Base-by-base conservation (phyloP, 495 filamentous ascomycete species). In the Penicillium cosmopolitanum region DNA sequence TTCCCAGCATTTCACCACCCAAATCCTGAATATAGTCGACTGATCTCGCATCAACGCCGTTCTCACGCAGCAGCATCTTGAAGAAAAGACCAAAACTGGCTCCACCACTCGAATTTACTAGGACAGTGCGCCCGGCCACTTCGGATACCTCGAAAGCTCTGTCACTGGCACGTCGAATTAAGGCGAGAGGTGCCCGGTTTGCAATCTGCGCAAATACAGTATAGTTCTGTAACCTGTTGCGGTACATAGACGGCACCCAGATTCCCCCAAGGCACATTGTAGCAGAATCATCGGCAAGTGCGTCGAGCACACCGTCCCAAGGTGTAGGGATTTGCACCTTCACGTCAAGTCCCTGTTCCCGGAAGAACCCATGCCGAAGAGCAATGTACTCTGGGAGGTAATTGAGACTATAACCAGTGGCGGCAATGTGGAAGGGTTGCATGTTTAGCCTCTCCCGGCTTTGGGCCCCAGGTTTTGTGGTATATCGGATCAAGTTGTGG, bases 371-470 rank as follows among this genome's bases (percentile, higher is more conserved):
- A 58, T 58, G 56, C 18, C 56, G 56, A 34, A 13, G 56, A 11
- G 56, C 56, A n/a, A 58, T 58, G 40, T 58, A 58, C 28, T 58
- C 56, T 15, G 56, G 56, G 50, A 58, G 56, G 28, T 58, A 58
- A 25, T 58, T 58, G 35, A 58, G 56, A 31, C 51, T 58, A 25
- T 58, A 34, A 8, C 56, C 56, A 36, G 56, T 58, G 10, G 56
- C 56, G 8, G 50, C 52, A 52, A 58, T 47, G 40, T 58, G 35
- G 7, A 53, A 58, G 18, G 53, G 35, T 28, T 61, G 48, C 46
- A 58, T 58, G 35, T 13, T 38, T n/a, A 38, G 12, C 12, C 36
- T n/a, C 15, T n/a, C 10, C 11, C 11, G n/a, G 36, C 12, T 4
- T 38, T 38, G 34, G 34, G 13, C 36, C 4, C 7, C 23, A 23